Conservation (phyloP, 495 filamentous ascomycete species). For the Xylaria flabelliformis region DNA sequence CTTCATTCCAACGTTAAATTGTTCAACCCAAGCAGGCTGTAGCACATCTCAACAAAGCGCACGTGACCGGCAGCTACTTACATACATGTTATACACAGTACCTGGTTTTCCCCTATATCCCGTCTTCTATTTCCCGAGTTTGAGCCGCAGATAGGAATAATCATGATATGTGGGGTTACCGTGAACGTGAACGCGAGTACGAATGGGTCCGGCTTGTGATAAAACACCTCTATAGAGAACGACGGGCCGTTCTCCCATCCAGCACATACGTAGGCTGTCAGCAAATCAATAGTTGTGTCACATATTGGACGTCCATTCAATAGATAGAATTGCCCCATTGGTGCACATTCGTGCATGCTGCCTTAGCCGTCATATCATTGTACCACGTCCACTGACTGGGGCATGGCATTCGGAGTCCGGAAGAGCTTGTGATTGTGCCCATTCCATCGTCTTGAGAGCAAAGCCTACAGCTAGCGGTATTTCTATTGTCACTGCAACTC, state of each 20-base stretch:
- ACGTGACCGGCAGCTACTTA: not conserved
- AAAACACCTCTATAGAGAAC: not conserved
- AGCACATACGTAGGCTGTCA: not conserved
- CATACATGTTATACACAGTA: not conserved
- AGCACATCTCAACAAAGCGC: not conserved
- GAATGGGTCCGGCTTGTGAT: not conserved
- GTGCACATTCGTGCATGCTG: not conserved
- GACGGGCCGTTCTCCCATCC: not conserved
- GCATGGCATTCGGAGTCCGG: conserved; percentile 15
- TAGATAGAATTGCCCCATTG: conserved; percentile 8
- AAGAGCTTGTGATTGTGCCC: not conserved
- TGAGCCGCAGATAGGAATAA: not conserved
- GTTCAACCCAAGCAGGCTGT: not conserved
- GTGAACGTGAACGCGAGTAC: conserved; percentile 9
- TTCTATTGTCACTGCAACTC: not conserved
- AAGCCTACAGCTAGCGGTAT: not conserved
- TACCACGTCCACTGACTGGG: not conserved
- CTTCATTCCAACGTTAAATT: not conserved
- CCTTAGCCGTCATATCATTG: conserved; percentile 2
- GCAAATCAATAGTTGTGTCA: conserved; percentile 7
- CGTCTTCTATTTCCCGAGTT: conserved; percentile 2
- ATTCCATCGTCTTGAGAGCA: not conserved
- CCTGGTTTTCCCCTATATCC: not conserved
- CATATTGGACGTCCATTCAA: conserved; percentile 5
- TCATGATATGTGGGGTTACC: not conserved